Evolutionary conservation across 768 basidiomycete genomes (phyloP).

Genomic region (Lactarius hengduanensis): DNA sequence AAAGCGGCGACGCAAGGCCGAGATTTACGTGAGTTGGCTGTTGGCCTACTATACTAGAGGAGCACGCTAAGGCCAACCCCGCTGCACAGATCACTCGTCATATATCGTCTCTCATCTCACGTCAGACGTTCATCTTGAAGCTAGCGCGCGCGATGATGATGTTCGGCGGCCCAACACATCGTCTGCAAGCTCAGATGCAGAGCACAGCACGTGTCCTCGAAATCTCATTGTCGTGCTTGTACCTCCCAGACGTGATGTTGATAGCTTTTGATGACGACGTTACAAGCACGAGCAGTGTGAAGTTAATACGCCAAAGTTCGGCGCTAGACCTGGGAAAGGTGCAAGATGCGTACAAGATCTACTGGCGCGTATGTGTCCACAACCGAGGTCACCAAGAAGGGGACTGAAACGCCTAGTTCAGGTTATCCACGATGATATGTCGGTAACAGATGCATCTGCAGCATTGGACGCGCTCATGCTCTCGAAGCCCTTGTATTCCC

Average conservation of each 20-base stretch:
- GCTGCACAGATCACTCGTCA: conserved; percentile 69
- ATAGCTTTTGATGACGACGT: conserved; percentile 79
- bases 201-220: conserved; percentile 79
- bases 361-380: conserved; percentile 58
- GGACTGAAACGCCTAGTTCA: conserved; percentile 31
- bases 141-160: conserved; percentile 86
- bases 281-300: conserved; percentile 79
- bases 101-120: conserved; percentile 74
- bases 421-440: conserved; percentile 83
- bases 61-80: background rate
- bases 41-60: background rate
- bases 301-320: conserved; percentile 71
- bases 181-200: conserved; percentile 77
- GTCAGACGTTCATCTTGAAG: conserved; percentile 85
- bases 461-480: conserved; percentile 75
- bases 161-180: conserved; percentile 82
- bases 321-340: conserved; percentile 78
- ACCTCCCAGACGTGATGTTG: conserved; percentile 72
- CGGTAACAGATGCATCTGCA: conserved; percentile 68
- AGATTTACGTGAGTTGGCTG: conserved; percentile 63
- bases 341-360: conserved; percentile 63
- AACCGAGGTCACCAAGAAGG: background rate
- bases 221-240: conserved; percentile 69
- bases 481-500: conserved; percentile 56
- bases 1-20: conserved; percentile 53